These are phyloP conservation scores for Hamigera avellanea DNA, from an alignment of 495 filamentous ascomycete species.

Conservation along the genomic window DNA sequence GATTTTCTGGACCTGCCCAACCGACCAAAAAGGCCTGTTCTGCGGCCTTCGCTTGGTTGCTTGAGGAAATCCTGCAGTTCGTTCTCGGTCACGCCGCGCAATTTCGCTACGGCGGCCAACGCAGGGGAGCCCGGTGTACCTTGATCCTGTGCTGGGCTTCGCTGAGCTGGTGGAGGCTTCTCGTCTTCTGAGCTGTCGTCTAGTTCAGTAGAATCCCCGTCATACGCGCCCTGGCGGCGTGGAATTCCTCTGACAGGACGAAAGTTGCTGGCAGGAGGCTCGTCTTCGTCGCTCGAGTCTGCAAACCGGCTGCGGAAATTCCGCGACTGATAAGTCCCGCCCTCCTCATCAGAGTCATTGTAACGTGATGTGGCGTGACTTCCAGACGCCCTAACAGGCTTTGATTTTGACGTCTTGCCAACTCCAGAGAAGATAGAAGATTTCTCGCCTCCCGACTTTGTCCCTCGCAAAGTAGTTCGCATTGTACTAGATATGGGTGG, in stretches of 20 bases:
- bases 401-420: constrained; percentile 31
- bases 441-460: constrained; percentile 20
- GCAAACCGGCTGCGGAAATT: constrained; percentile 60
- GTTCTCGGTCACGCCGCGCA: constrained; percentile 28
- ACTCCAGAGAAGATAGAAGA: constrained; percentile 34
- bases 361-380: constrained; percentile 32
- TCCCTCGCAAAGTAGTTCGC: constrained; percentile 39
- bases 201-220: constrained; percentile 60
- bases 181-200: constrained; percentile 47
- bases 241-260: constrained; percentile 58
- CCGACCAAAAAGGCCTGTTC: constrained; percentile 27
- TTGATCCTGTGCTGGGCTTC: constrained; percentile 1
- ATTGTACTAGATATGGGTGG: constrained; percentile 23
- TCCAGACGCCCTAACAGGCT: constrained; percentile 13
- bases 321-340: constrained; percentile 25
- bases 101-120: constrained; percentile 28
- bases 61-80: constrained; percentile 29
- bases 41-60: constrained; percentile 23
- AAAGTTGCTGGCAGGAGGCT: constrained; percentile 22
- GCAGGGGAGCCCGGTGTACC: constrained; percentile 18
- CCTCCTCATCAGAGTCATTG: constrained; percentile 65
- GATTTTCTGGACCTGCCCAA: constrained; percentile 25
- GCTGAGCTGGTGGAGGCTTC: constrained; percentile 4
- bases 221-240: constrained; percentile 32
- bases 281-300: constrained; percentile 73